A percentile compares a stretch with the other conserved stretches of the same genome.
Conservation (phyloP, 257 asterid species). For the Hygrophila difformis region DNA sequence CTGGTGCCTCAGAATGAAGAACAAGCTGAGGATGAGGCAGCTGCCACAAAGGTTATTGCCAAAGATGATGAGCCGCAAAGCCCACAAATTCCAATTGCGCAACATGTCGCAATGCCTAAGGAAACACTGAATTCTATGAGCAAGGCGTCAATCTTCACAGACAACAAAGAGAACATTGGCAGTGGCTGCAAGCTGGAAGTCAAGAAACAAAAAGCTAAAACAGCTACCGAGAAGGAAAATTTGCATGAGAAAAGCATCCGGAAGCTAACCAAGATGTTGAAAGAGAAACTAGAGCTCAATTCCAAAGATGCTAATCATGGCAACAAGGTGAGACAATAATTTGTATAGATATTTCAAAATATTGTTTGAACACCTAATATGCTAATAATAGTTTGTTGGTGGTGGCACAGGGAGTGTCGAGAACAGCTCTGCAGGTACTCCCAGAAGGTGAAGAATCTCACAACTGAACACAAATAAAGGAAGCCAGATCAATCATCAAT, state of each 20-base stretch:
- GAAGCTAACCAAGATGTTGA: constrained; percentile 31
- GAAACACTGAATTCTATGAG: constrained; percentile 15
- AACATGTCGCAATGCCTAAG: too few relatives aligned
- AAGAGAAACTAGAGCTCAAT: constrained; percentile 19
- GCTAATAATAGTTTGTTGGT: neutral
- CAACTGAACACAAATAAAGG: too few relatives aligned
- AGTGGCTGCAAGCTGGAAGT: constrained; percentile 18
- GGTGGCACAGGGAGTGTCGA: constrained; percentile 16
- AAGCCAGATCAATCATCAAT: too few relatives aligned
- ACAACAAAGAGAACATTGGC: constrained; percentile 53
- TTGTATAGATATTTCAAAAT: neutral
- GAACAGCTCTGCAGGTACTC: constrained; percentile 45
- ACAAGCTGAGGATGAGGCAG: neutral
- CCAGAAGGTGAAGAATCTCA: constrained; percentile 29
- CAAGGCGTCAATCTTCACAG: constrained; percentile 23
- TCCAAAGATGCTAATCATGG: constrained; percentile 13
- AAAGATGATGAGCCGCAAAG: neutral
- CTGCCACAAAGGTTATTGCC: neutral
- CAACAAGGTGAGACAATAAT: constrained; percentile 14
- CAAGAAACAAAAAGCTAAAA: constrained; percentile 18
- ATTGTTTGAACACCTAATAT: neutral
- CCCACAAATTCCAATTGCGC: constrained; percentile 6
- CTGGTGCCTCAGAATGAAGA: neutral
- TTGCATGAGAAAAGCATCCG: constrained; percentile 27
- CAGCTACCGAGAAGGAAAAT: constrained; percentile 7